These are phyloP conservation scores for Physcomitrellopsis africana DNA, from an alignment of 225 moss, liverwort and hornwort species.

Conservation along the genomic window DNA sequence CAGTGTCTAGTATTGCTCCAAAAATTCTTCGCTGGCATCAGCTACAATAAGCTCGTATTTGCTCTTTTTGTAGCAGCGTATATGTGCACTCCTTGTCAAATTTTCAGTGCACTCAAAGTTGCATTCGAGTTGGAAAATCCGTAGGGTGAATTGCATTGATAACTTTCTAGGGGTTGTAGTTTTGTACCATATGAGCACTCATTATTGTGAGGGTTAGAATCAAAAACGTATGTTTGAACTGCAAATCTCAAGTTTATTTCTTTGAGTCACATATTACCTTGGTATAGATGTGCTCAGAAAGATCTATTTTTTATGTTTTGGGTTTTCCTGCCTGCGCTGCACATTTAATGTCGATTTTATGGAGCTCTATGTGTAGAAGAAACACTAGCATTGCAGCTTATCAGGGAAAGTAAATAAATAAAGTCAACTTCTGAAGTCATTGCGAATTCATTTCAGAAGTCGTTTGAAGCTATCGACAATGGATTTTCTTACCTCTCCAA, in stretches of 20 bases:
- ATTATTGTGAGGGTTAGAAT: conserved; percentile 20
- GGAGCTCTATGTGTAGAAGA: too few species aligned
- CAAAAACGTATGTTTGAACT: neutral
- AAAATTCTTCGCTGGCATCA: conserved; percentile 31
- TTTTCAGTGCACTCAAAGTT: neutral
- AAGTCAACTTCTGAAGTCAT: too few species aligned
- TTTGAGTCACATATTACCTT: conserved; percentile 8
- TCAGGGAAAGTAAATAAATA: too few species aligned
- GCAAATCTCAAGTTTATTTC: neutral
- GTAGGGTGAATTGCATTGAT: neutral
- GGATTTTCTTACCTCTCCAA: too few species aligned
- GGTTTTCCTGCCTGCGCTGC: too few species aligned
- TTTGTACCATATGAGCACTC: conserved; percentile 25
- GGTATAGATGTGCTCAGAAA: neutral
- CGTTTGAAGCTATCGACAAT: too few species aligned
- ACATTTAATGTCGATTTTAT: too few species aligned
- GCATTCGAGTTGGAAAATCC: neutral
- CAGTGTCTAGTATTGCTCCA: conserved; percentile 35
- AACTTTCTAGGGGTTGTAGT: conserved; percentile 11
- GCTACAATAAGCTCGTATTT: conserved; percentile 23
- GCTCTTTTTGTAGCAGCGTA: conserved; percentile 17
- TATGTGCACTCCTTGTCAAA: conserved; percentile 2
- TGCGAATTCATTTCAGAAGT: too few species aligned
- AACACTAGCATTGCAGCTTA: too few species aligned
- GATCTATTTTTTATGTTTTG: too few species aligned